Percentiles rank a stretch among this genome's conserved stretches.
phyloP scores from a whole-genome alignment of 139 green algal genomes.

The Pleodorina starrii region DNA sequence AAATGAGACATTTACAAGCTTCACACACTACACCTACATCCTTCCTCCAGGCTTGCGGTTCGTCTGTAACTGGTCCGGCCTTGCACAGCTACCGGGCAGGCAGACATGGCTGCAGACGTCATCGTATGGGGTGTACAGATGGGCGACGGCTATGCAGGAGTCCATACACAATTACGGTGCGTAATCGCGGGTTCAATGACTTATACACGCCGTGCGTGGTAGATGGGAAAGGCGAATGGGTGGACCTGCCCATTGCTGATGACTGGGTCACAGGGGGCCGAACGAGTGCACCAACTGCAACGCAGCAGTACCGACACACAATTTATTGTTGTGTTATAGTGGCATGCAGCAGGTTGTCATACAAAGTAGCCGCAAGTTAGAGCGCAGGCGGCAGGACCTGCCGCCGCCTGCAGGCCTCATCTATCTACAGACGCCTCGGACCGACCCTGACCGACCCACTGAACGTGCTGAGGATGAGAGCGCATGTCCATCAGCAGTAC shows the following conservation, averaged over 20 bases:
- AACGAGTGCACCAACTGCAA: background rate
- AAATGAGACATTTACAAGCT: background rate
- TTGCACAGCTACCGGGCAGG: slow-evolving; percentile 10
- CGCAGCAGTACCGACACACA: background rate
- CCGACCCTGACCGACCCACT: no score
- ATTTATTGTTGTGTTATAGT: no score
- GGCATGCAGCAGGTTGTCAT: background rate
- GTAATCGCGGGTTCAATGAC: background rate
- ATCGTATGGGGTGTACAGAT: background rate
- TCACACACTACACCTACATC: slow-evolving; percentile 16
- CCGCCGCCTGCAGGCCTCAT: background rate
- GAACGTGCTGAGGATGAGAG: no score
- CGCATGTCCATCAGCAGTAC: no score
- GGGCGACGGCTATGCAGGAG: slow-evolving; percentile 9
- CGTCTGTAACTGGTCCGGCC: background rate
- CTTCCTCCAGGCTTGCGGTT: background rate
- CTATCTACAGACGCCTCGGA: no score
- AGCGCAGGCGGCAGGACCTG: background rate
- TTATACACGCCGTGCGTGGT: background rate
- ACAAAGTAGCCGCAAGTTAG: background rate
- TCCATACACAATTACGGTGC: background rate
- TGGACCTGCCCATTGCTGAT: no score
- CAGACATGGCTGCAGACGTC: slow-evolving; percentile 25
- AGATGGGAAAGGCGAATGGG: background rate
- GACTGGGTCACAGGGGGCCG: no score